Base-by-base conservation (phyloP, 306 rosid genomes). In the Lathyrus aphaca region DNA sequence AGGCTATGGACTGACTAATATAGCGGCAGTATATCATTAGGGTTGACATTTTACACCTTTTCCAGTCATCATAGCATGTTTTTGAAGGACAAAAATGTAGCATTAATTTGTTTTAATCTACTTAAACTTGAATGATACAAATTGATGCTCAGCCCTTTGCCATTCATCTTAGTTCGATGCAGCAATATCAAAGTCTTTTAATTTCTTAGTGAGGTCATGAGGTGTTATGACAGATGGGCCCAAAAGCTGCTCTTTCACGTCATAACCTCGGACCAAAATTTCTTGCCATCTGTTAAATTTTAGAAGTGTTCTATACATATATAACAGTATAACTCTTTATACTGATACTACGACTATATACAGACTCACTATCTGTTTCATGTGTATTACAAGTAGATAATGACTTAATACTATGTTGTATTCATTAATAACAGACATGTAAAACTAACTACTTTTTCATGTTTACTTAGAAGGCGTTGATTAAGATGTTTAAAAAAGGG, bases 381-480 rank as follows among this genome's bases (percentile, higher is more conserved):
- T 53, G 29, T 18, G 5, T 30, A 57, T 19, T 27, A 29, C 57
- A 57, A 29, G 25, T 27, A 69, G 14, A 39, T 25, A 43, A 30
- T 56, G 30, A n/a, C 65, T 49, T 62, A 51, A 73, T 62, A 15
- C 62, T 37, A 49, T 61, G 46, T 61, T 46, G 21, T 27, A 61
- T 71, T 71, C 60, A 48, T 59, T 59, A 44, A 55, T 53, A 55
- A 25, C 17, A 48, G 44, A 50, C 30, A 53, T 74, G 58, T 12
- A 3, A 58, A 54, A 40, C 43, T 57, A 74, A 64, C 73, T 72
- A 8, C 51, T 32, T n/a, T 25, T 60, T 57, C 27, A 32, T 30
- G 63, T 43, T 54, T 44, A 56, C 59, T 35, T 12, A 13, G 63
- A 77, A 39, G 17, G 37, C 19, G 37, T 37, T 59, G 51, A 77